Conservation (phyloP, 306 rosid genomes). For the Ceratonia siliqua region DNA sequence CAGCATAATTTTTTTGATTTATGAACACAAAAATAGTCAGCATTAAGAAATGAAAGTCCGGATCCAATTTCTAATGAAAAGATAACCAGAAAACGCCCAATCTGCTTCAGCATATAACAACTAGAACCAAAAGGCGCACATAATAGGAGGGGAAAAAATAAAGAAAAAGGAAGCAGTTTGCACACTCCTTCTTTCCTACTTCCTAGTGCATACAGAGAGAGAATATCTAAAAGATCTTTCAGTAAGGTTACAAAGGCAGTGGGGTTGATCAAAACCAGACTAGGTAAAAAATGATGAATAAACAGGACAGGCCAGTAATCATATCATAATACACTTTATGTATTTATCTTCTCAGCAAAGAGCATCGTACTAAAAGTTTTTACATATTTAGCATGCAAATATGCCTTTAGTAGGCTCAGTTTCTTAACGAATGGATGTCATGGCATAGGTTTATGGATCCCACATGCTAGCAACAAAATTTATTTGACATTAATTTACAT, state of each 20-base stretch:
- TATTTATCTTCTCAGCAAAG: neutral
- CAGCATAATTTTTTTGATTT: neutral
- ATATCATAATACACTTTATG: slow-evolving; percentile 7
- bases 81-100: neutral
- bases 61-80: slow-evolving; percentile 14
- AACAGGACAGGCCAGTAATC: neutral
- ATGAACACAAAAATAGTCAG: neutral
- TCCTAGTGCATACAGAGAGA: neutral
- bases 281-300: neutral
- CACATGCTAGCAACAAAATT: slow-evolving; percentile 22
- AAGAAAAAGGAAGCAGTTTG: too few species aligned
- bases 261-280: neutral
- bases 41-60: slow-evolving; percentile 17
- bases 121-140: neutral
- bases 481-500: slow-evolving; percentile 8
- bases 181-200: slow-evolving; percentile 10
- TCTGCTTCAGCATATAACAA: neutral
- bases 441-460: slow-evolving; percentile 9
- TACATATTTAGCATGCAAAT: neutral
- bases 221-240: neutral
- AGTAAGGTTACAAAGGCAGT: neutral
- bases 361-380: neutral
- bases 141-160: neutral
- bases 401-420: neutral
- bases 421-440: neutral